phyloP scores from a whole-genome alignment of 2,329 filamentous ascomycete species.

The Scedosporium minutisporum region DNA sequence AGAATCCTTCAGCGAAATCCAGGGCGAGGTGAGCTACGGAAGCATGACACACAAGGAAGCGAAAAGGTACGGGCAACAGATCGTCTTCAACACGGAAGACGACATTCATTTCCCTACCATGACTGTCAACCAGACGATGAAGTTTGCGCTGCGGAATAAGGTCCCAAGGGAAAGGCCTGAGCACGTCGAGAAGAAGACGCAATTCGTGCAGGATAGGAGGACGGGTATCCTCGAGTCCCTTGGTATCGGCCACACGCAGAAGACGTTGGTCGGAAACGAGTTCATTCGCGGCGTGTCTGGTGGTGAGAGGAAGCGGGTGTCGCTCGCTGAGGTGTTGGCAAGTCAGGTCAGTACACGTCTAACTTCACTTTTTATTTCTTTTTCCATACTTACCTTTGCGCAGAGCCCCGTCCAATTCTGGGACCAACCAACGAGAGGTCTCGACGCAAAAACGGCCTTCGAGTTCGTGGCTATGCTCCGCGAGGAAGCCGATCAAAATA shows the following conservation, averaged over 20 bases:
- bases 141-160: constrained; percentile 56
- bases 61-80: constrained; percentile 16
- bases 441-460: constrained; percentile 63
- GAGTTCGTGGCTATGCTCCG: constrained; percentile 59
- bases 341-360: constrained; percentile 20
- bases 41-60: constrained; percentile 16
- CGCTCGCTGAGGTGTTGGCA: constrained; percentile 58
- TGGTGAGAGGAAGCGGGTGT: constrained; percentile 64
- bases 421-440: constrained; percentile 65
- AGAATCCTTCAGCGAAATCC: constrained; percentile 18
- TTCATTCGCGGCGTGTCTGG: constrained; percentile 54
- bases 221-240: constrained; percentile 40
- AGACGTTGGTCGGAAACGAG: constrained; percentile 62
- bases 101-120: constrained; percentile 63
- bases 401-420: constrained; percentile 53
- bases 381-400: background rate
- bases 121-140: constrained; percentile 55
- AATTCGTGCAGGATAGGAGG: constrained; percentile 20
- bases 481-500: constrained; percentile 56
- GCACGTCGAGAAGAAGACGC: constrained; percentile 15
- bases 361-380: constrained; percentile 9
- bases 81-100: constrained; percentile 25
- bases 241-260: constrained; percentile 59
- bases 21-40: constrained; percentile 17
- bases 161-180: constrained; percentile 49